Conservation (phyloP, 176 grass and related monocot species). For the Bothriochloa decipiens region DNA sequence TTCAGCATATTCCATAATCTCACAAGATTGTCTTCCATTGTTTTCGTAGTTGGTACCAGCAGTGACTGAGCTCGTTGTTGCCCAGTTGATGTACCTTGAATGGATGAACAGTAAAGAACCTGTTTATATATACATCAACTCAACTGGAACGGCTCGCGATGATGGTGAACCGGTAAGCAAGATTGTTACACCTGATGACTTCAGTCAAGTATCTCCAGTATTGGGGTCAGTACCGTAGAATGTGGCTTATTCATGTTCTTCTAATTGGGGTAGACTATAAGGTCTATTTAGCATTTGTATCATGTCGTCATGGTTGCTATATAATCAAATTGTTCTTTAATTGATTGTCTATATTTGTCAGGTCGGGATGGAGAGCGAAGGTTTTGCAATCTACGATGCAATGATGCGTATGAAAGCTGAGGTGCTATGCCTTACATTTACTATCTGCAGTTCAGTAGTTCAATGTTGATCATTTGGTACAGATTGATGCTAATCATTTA, state of each 20-base stretch:
- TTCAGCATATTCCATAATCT: constrained; percentile 9
- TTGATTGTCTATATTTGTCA: constrained; percentile 43
- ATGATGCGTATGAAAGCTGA: constrained; percentile 94
- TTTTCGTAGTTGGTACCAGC: constrained; percentile 70
- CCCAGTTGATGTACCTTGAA: constrained; percentile 90
- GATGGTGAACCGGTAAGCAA: constrained; percentile 86
- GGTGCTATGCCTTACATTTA: constrained; percentile 45
- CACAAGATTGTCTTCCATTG: constrained; percentile 25
- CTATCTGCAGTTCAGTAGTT: constrained; percentile 25
- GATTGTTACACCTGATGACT: constrained; percentile 16
- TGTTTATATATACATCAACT: constrained; percentile 92
- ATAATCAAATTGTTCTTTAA: constrained; percentile 22
- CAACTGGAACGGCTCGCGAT: constrained; percentile 85
- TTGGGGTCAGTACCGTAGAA: constrained; percentile 16
- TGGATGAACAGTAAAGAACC: constrained; percentile 85
- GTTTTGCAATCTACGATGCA: constrained; percentile 95
- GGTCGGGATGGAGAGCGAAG: constrained; percentile 94
- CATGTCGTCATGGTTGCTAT: not conserved
- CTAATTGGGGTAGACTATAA: not conserved
- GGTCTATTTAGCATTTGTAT: not conserved
- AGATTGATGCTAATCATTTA: not conserved
- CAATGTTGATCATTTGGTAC: constrained; percentile 12
- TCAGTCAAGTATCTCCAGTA: not conserved
- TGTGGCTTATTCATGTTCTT: constrained; percentile 4
- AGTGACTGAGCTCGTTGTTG: constrained; percentile 86